These are phyloP conservation scores for Erodium texanum DNA, from an alignment of 441 rosid species.

Conservation along the genomic window DNA sequence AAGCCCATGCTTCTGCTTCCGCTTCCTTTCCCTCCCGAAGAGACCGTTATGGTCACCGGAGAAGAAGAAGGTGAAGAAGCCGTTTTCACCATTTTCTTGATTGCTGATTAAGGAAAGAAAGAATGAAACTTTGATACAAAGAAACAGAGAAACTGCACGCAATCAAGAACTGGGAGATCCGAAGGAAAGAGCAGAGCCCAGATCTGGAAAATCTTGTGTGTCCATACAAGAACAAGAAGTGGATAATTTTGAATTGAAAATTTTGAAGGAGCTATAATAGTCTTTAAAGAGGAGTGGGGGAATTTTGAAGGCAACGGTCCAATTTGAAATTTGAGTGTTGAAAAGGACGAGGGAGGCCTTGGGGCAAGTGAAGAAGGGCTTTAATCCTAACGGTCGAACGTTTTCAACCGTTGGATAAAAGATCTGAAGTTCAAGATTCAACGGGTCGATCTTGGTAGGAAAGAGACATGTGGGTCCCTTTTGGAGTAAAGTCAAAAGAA, in stretches of 20 bases:
- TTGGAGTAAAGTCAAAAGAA: too few species aligned
- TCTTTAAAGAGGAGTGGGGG: neutral
- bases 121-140: neutral
- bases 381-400: constrained; percentile 40
- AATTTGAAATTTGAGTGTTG: constrained; percentile 27
- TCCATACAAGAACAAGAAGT: constrained; percentile 6
- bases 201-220: constrained; percentile 8
- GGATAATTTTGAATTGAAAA: neutral
- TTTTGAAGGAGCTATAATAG: neutral
- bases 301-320: constrained; percentile 8
- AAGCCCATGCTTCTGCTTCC: constrained; percentile 59
- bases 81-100: constrained; percentile 40
- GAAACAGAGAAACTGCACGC: constrained; percentile 2
- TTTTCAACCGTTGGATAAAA: constrained; percentile 27
- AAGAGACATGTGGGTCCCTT: too few species aligned
- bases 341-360: neutral
- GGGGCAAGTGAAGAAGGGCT: neutral
- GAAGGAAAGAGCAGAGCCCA: too few species aligned
- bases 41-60: constrained; percentile 63
- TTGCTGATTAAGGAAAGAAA: neutral
- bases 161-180: constrained; percentile 12
- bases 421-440: too few species aligned
- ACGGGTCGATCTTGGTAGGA: too few species aligned
- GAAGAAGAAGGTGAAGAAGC: constrained; percentile 44
- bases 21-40: constrained; percentile 24